These are phyloP conservation scores for Hymenoscyphus albidus DNA, from an alignment of 2,329 filamentous ascomycete genomes.

Conservation along the genomic window DNA sequence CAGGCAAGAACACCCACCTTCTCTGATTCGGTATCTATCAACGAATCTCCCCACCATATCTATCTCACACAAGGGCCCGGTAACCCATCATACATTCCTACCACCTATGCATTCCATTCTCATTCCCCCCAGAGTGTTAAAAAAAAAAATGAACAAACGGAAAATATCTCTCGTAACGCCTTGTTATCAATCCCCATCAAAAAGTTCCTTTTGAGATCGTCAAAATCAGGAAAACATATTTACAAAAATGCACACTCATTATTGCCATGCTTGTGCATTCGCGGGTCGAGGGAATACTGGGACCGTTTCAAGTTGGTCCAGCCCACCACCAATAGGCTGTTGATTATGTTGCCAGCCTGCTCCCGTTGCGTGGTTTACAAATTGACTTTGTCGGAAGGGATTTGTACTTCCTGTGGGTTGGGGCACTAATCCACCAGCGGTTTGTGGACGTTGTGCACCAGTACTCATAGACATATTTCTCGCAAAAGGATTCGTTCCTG, in stretches of 20 bases:
- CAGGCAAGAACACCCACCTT: too few relatives aligned
- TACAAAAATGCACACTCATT: conserved; percentile 12
- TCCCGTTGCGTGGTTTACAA: conserved; percentile 84
- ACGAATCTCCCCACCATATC: too few relatives aligned
- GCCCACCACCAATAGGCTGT: conserved; percentile 73
- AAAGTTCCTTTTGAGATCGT: conserved; percentile 7
- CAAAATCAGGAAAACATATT: conserved; percentile 14
- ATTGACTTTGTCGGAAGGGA: conserved; percentile 86
- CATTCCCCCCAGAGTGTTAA: neutral
- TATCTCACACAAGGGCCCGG: too few relatives aligned
- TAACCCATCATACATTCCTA: neutral
- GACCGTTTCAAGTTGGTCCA: conserved; percentile 75
- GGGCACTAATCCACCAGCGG: conserved; percentile 53
- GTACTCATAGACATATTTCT: conserved; percentile 40
- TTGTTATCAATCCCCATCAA: conserved; percentile 25
- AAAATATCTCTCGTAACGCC: conserved; percentile 30
- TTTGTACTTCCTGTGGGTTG: conserved; percentile 89
- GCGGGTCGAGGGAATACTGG: conserved; percentile 82
- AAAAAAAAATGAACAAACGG: conserved; percentile 7
- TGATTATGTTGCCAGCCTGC: conserved; percentile 81
- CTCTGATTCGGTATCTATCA: too few relatives aligned
- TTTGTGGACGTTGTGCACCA: conserved; percentile 27
- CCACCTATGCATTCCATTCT: neutral
- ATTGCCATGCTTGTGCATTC: conserved; percentile 58
- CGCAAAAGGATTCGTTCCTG: conserved; percentile 70